phyloP scores from a whole-genome alignment of 352 stramenopile genomes.

The Phytophthora chlamydospora region DNA sequence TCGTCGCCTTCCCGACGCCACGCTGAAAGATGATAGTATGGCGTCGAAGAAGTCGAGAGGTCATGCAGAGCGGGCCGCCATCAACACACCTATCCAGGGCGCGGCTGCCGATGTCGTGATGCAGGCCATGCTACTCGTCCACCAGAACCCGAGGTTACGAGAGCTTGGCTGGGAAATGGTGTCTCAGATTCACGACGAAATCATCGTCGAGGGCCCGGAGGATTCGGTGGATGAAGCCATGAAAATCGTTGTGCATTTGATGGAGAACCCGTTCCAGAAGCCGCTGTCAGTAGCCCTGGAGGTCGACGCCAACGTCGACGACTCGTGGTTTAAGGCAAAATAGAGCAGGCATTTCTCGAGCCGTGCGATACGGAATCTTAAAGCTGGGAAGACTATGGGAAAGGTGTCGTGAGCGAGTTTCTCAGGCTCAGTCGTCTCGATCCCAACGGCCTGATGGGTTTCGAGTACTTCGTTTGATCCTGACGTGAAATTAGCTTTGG shows the following conservation, averaged over 20 bases:
- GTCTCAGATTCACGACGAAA: slow-evolving; percentile 99
- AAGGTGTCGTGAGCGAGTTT: no score
- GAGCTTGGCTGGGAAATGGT: slow-evolving; percentile 98
- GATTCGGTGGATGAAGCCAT: slow-evolving; percentile 94
- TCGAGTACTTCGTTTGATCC: no score
- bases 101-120: slow-evolving; percentile 99
- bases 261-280: slow-evolving; percentile 97
- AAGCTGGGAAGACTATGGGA: background rate
- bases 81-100: slow-evolving; percentile 99
- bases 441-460: no score
- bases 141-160: slow-evolving; percentile 91
- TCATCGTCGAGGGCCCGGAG: slow-evolving; percentile 99
- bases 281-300: slow-evolving; percentile 89
- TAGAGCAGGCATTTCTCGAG: no score
- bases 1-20: slow-evolving; percentile 95
- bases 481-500: no score
- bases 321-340: slow-evolving; percentile 99
- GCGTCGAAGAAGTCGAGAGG: slow-evolving; percentile 72
- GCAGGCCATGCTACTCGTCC: slow-evolving; percentile 99
- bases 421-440: no score
- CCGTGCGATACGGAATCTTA: no score
- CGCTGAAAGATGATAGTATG: slow-evolving; percentile 62
- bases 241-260: slow-evolving; percentile 90
- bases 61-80: slow-evolving; percentile 95
- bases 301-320: slow-evolving; percentile 94